These are phyloP conservation scores for Jaenimonas drosophilae DNA, from an alignment of 208 protist genomes.

Conservation along the genomic window DNA sequence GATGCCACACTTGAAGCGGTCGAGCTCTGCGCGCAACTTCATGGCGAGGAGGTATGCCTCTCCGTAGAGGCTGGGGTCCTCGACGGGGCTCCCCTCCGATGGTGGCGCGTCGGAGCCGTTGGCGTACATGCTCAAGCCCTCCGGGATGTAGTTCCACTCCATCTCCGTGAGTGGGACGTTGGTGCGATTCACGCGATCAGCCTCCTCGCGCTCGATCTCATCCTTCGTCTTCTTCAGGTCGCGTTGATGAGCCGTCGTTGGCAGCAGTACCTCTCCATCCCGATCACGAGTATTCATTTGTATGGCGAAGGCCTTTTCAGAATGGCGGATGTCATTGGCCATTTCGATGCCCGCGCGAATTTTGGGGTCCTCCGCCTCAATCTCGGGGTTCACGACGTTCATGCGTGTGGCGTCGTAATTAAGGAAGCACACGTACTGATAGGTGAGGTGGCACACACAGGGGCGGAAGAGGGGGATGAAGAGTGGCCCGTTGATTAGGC, in stretches of 20 bases:
- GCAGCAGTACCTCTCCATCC: constrained; percentile 47
- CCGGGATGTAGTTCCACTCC: constrained; percentile 71
- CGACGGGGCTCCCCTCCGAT: constrained; percentile 1
- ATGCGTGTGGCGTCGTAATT: constrained; percentile 61
- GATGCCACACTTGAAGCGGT: constrained; percentile 59
- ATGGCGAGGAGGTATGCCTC: constrained; percentile 22
- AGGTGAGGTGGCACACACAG: constrained; percentile 76
- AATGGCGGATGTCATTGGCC: constrained; percentile 64
- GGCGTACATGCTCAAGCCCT: constrained; percentile 67
- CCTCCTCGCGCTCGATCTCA: not conserved
- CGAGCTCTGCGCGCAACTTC: constrained; percentile 34
- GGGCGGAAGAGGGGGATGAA: constrained; percentile 81
- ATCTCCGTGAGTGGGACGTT: constrained; percentile 40
- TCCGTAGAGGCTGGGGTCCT: constrained; percentile 16
- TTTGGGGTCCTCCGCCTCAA: constrained; percentile 15
- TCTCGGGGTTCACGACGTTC: constrained; percentile 9
- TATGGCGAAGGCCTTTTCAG: constrained; percentile 45
- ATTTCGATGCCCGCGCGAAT: constrained; percentile 36
- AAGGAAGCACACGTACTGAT: constrained; percentile 92
- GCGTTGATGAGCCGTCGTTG: constrained; percentile 23
- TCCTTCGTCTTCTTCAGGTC: constrained; percentile 9
- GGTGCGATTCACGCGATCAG: constrained; percentile 9
- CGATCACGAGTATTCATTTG: constrained; percentile 52
- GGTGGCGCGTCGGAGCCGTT: constrained; percentile 15
- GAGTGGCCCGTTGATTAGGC: constrained; percentile 44